A percentile compares a stretch with the other conserved stretches of the same genome.
Conservation (phyloP, 306 rosid species). For the Quercus bicolor region DNA sequence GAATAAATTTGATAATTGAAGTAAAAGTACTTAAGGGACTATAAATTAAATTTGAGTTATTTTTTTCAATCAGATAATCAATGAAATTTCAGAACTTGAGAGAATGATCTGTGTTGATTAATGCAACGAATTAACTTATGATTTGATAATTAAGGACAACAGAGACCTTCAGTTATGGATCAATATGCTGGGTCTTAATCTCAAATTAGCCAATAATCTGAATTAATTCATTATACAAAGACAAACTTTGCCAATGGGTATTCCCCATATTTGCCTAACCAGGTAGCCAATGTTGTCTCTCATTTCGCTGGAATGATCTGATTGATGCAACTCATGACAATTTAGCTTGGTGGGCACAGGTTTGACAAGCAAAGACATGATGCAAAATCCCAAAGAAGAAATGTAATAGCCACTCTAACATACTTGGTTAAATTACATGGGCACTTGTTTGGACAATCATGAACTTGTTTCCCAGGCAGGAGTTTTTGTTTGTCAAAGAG, state of each 20-base stretch:
- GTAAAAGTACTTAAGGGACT: too few relatives aligned
- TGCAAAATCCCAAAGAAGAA: slow-evolving; percentile 26
- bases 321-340: slow-evolving; percentile 53
- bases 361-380: slow-evolving; percentile 43
- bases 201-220: not conserved
- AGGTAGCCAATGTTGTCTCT: slow-evolving; percentile 43
- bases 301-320: slow-evolving; percentile 51
- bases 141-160: not conserved
- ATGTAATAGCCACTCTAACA: slow-evolving; percentile 13
- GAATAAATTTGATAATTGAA: too few relatives aligned
- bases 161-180: not conserved
- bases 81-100: not conserved
- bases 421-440: not conserved
- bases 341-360: slow-evolving; percentile 31
- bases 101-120: not conserved
- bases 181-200: not conserved
- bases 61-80: not conserved
- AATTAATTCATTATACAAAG: slow-evolving; percentile 16
- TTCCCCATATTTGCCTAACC: slow-evolving; percentile 32
- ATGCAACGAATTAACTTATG: not conserved
- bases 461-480: not conserved
- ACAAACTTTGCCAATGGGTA: slow-evolving; percentile 17
- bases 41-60: too few relatives aligned
- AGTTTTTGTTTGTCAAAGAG: not conserved
- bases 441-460: not conserved